phyloP scores from a whole-genome alignment of 1,139 yeast species.

The Schizosaccharomyces versatilis region DNA sequence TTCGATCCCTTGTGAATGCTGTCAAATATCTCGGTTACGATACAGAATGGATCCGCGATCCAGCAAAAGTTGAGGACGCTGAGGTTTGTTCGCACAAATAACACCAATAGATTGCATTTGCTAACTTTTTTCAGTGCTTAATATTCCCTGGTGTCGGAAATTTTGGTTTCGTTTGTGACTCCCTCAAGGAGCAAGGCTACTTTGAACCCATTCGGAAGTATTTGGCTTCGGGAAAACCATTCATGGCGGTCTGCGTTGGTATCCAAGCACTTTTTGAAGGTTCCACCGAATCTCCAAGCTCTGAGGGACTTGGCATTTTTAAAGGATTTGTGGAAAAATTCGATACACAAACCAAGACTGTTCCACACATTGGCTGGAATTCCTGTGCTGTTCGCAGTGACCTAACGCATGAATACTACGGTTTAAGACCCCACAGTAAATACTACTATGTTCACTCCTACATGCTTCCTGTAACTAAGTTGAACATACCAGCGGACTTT shows the following conservation, averaged over 20 bases:
- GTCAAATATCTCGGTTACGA: conserved; percentile 57
- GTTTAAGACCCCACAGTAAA: conserved; percentile 40
- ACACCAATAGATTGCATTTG: neutral
- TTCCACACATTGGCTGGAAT: conserved; percentile 96
- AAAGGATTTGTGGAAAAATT: conserved; percentile 38
- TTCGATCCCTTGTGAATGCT: conserved; percentile 75
- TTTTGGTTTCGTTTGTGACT: conserved; percentile 73
- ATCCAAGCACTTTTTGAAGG: conserved; percentile 57
- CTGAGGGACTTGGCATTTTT: conserved; percentile 34
- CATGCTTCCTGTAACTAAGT: conserved; percentile 14
- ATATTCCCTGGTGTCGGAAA: conserved; percentile 91
- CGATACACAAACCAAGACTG: conserved; percentile 44
- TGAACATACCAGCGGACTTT: conserved; percentile 35
- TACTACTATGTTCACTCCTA: conserved; percentile 90
- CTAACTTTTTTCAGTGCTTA: conserved; percentile 21
- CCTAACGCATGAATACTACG: conserved; percentile 27
- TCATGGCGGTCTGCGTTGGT: conserved; percentile 96
- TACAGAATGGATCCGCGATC: conserved; percentile 20
- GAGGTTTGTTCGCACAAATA: conserved; percentile 8
- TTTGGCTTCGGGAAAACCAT: conserved; percentile 48
- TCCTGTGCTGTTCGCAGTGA: conserved; percentile 18
- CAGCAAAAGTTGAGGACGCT: conserved; percentile 17
- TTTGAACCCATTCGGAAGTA: conserved; percentile 43
- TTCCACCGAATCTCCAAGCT: conserved; percentile 51
- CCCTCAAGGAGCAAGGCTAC: conserved; percentile 39